A percentile compares a stretch with the other conserved stretches of the same genome.
phyloP scores from a whole-genome alignment of 306 rosid species.

The Dicorynia guianensis region DNA sequence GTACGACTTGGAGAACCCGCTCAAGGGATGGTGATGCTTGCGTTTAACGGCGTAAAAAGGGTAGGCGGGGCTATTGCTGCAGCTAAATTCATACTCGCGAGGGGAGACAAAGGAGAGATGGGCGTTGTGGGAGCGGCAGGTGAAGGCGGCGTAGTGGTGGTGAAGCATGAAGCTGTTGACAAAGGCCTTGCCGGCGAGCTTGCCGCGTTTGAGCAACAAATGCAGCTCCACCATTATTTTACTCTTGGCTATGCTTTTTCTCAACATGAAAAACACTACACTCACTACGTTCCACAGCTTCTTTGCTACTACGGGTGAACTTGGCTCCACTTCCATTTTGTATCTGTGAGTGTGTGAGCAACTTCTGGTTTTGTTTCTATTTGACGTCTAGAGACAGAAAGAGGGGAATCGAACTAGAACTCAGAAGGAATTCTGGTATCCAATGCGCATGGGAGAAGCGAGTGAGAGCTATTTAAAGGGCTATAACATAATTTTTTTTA shows the following conservation, averaged over 20 bases:
- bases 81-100: conserved; percentile 88
- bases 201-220: conserved; percentile 69
- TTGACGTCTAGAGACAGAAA: background rate
- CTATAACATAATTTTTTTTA: background rate
- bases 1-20: conserved; percentile 40
- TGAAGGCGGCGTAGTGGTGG: conserved; percentile 58
- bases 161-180: conserved; percentile 57
- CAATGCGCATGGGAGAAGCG: background rate
- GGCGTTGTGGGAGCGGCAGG: conserved; percentile 64
- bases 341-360: conserved; percentile 17
- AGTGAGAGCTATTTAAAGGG: conserved; percentile 34
- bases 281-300: conserved; percentile 78
- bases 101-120: conserved; percentile 66
- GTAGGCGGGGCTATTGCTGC: conserved; percentile 80
- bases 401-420: background rate
- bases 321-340: conserved; percentile 71
- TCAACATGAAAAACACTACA: conserved; percentile 65
- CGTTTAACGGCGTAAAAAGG: conserved; percentile 50
- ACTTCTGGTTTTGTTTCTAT: background rate
- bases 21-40: conserved; percentile 33
- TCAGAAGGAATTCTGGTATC: conserved; percentile 7
- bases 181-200: conserved; percentile 67
- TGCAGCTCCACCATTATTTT: conserved; percentile 60
- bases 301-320: conserved; percentile 57
- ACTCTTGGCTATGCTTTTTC: conserved; percentile 77